These are phyloP conservation scores for Anisodus acutangulus DNA, from an alignment of 257 asterid genomes.

Conservation along the genomic window DNA sequence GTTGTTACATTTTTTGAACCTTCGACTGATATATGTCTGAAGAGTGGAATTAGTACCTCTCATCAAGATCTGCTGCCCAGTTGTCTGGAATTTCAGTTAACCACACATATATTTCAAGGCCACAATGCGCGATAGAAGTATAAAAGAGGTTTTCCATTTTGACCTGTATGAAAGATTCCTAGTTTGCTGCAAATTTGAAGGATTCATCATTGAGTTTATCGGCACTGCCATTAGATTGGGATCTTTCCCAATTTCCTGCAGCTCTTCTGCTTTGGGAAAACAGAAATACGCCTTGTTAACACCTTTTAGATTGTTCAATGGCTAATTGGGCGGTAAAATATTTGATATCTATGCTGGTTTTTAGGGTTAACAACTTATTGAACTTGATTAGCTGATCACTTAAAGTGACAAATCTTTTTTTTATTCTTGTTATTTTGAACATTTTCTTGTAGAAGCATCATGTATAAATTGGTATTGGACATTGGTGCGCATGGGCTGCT, in stretches of 20 bases:
- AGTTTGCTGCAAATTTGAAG: background rate
- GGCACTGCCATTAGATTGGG: background rate
- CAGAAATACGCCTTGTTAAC: background rate
- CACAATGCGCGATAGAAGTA: background rate
- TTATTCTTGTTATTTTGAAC: background rate
- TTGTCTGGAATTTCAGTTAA: background rate
- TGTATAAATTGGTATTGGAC: background rate
- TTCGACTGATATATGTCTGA: background rate
- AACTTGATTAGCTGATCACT: no score
- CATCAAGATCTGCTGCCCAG: background rate
- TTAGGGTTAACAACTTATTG: no score
- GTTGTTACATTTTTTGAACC: background rate
- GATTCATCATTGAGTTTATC: background rate
- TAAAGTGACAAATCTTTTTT: no score
- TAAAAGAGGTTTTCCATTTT: background rate
- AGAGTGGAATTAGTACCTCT: background rate
- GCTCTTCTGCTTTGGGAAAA: background rate
- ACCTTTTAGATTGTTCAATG: background rate
- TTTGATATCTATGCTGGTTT: background rate
- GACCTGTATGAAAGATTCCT: background rate
- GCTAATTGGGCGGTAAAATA: background rate
- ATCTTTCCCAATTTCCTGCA: background rate
- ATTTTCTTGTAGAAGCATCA: background rate
- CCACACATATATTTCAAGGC: background rate
- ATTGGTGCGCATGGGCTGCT: background rate